Conservation (phyloP, 345 rosid species). For the Pistacia atlantica region DNA sequence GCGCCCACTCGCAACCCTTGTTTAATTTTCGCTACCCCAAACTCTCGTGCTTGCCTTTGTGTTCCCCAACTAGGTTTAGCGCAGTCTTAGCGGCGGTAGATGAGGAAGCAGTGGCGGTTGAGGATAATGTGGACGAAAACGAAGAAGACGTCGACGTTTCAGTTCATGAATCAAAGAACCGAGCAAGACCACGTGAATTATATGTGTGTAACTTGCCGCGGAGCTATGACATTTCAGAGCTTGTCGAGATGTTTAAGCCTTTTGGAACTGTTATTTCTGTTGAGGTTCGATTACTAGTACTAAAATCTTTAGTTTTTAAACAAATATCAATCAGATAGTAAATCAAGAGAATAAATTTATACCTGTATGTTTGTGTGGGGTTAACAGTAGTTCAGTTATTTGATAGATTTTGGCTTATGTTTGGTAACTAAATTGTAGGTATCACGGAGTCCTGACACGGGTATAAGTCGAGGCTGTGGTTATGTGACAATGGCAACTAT, state of each 20-base stretch:
- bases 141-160: conserved; percentile 14
- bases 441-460: conserved; percentile 53
- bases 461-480: conserved; percentile 62
- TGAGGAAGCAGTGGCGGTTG: conserved; percentile 28
- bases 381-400: background rate
- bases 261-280: conserved; percentile 58
- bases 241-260: conserved; percentile 54
- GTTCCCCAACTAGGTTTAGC: conserved; percentile 24
- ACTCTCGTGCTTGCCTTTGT: conserved; percentile 13
- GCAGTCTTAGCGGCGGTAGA: conserved; percentile 36
- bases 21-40: conserved; percentile 21
- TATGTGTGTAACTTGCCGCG: conserved; percentile 68
- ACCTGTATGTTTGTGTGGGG: background rate
- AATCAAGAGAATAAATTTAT: background rate
- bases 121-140: conserved; percentile 16
- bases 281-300: conserved; percentile 38
- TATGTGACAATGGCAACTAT: conserved; percentile 59
- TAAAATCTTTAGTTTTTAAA: background rate
- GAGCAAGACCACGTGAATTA: conserved; percentile 51
- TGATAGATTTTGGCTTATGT: background rate
- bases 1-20: conserved; percentile 5
- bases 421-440: conserved; percentile 41
- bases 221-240: conserved; percentile 57
- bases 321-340: background rate
- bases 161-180: conserved; percentile 23